Evolutionary conservation across 257 asterid species (phyloP), one percentile per base, ranked within the genome.

Genomic region (Agastache rugosa): DNA sequence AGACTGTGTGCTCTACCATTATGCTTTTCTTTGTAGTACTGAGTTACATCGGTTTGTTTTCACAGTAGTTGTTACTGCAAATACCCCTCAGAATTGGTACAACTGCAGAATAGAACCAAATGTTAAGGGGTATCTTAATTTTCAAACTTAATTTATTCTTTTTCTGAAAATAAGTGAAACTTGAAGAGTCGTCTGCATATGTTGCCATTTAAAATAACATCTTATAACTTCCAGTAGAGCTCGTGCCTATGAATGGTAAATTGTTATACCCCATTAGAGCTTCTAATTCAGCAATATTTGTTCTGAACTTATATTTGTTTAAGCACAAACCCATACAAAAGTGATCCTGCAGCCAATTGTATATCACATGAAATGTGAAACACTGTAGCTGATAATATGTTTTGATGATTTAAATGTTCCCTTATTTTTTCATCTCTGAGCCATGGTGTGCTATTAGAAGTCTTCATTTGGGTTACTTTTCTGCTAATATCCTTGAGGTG

Each of bases 21-120:
- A 39, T 48, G 63, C 59, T 60, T 69, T 15, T 44, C n/a, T 55
- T 14, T 42, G 10, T 15, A 45, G 51, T 35, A 22, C 41, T 23
- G 62, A 15, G 59, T 69, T 55, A 47, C 67, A 29, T 25, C 60
- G 41, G 54, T 19, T 67, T 71, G 56, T 25, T 35, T 72, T 64
- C 23, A 14, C 42, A 15, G 61, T 47, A 34, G 47, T 69, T 22
- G 20, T 1, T 25, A 25, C 41, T 25, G 15, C 41, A 59, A 27
- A 59, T 59, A 59, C 41, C 22, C 41, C 17, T 12, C 20, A 6
- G 64, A 14, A 59, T 14, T 27, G 41, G 64, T 27, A 12, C 37
- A 22, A 56, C 63, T 22, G 37, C 25, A 56, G 6, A 22, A 55
- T 9, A 20, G 14, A 9, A 20, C 8, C 61, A 56, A 56, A 56